These are phyloP conservation scores for Trichoderma sp. DNA, from an alignment of 2,329 filamentous ascomycete genomes.

Conservation along the genomic window DNA sequence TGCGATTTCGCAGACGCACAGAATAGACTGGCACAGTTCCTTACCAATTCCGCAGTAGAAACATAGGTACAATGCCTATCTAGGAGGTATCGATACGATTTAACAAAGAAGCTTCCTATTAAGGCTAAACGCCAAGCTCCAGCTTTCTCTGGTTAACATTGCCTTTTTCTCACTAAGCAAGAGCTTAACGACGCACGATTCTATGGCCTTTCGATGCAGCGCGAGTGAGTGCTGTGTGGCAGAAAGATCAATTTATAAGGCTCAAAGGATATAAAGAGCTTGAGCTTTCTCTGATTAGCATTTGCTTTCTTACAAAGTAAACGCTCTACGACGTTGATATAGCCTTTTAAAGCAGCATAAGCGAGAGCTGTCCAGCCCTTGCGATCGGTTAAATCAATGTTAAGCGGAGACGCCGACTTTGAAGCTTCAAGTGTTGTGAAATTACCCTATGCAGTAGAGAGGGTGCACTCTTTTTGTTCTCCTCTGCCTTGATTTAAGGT, in stretches of 20 bases:
- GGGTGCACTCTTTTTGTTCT: background rate
- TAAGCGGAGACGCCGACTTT: background rate
- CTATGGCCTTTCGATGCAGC: background rate
- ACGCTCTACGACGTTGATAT: background rate
- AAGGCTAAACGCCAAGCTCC: background rate
- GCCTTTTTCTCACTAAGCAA: background rate
- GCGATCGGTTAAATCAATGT: background rate
- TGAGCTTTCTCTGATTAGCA: background rate
- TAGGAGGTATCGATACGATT: background rate
- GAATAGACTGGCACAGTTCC: background rate
- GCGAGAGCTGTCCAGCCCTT: background rate
- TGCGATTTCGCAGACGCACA: background rate
- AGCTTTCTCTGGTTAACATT: background rate
- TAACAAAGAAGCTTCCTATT: background rate
- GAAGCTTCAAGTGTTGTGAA: background rate
- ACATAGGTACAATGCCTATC: background rate
- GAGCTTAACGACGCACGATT: background rate
- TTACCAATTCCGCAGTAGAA: background rate
- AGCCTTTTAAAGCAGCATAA: background rate
- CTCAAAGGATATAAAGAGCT: background rate
- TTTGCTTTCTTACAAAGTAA: background rate
- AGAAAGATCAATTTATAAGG: too few relatives aligned
- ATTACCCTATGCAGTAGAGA: too few relatives aligned
- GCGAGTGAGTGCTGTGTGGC: too few relatives aligned
- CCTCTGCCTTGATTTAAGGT: accelerated